Evolutionary conservation across 768 basidiomycete species (phyloP).

Genomic region (Coprinopsis sp.): DNA sequence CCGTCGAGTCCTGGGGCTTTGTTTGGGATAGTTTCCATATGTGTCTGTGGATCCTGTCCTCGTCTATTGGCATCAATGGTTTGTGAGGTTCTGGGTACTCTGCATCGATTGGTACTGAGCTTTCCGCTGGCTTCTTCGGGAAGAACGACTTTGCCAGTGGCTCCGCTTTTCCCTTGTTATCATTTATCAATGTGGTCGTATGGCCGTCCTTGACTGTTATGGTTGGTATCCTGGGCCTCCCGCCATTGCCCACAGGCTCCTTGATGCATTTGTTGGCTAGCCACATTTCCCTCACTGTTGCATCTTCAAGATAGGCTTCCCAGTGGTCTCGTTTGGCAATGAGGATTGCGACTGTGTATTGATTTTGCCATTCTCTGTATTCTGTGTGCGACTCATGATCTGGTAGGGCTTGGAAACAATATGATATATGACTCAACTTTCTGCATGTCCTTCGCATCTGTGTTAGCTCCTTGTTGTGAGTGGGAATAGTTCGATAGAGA

Average conservation of each 20-base stretch:
- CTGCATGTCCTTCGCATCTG: slow-evolving; percentile 12
- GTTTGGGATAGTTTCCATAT: slow-evolving; percentile 25
- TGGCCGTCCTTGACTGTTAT: slow-evolving; percentile 6
- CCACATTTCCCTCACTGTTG: slow-evolving; percentile 16
- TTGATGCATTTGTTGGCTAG: slow-evolving; percentile 19
- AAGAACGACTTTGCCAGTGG: slow-evolving; percentile 26
- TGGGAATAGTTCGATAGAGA: too few relatives aligned
- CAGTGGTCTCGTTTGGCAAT: slow-evolving; percentile 22
- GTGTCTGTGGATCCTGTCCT: slow-evolving; percentile 20
- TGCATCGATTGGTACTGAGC: slow-evolving; percentile 7
- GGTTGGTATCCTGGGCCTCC: slow-evolving; percentile 22
- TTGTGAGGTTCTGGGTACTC: slow-evolving; percentile 23
- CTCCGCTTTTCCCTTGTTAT: slow-evolving; percentile 23
- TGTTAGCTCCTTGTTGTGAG: slow-evolving; percentile 21
- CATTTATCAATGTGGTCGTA: slow-evolving; percentile 4
- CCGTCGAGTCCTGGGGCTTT: slow-evolving; percentile 25
- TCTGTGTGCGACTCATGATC: slow-evolving; percentile 23
- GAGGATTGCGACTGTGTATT: slow-evolving; percentile 13
- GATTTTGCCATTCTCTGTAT: slow-evolving; percentile 7
- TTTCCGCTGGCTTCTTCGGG: slow-evolving; percentile 6
- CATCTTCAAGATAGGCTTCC: slow-evolving; percentile 24
- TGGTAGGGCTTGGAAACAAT: slow-evolving; percentile 1
- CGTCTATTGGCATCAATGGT: slow-evolving; percentile 15
- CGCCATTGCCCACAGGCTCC: slow-evolving; percentile 19
- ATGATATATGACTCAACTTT: slow-evolving; percentile 9